Evolutionary conservation across 2,329 filamentous ascomycete species (phyloP).

Genomic region (Lanzia echinophila): DNA sequence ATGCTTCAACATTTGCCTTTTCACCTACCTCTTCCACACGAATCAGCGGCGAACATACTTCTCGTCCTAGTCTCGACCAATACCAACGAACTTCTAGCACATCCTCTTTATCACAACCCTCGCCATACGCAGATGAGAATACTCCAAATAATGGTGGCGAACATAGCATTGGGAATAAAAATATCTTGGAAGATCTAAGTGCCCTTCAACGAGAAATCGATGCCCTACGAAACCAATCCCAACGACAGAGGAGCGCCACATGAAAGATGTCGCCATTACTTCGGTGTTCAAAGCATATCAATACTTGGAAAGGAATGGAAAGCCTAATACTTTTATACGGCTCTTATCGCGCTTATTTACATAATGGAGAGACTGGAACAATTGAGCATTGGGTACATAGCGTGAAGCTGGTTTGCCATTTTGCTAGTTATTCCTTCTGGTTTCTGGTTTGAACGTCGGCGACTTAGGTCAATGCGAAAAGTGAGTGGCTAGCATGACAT

Average conservation of each 20-base stretch:
- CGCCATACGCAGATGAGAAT: slow-evolving; percentile 22
- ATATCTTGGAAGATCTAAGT: slow-evolving; percentile 67
- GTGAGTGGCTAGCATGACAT: no score
- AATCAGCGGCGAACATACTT: slow-evolving; percentile 21
- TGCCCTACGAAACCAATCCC: slow-evolving; percentile 45
- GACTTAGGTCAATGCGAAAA: no score
- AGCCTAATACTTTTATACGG: no score
- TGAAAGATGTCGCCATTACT: not conserved
- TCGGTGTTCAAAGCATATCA: not conserved
- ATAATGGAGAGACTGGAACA: no score
- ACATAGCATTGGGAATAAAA: slow-evolving; percentile 36
- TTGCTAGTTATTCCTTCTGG: no score
- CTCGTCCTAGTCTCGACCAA: slow-evolving; percentile 21
- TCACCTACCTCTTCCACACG: slow-evolving; percentile 17
- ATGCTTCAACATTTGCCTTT: slow-evolving; percentile 11
- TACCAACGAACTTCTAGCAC: slow-evolving; percentile 18
- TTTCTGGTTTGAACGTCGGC: no score
- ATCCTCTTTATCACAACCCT: slow-evolving; percentile 17
- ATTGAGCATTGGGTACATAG: no score
- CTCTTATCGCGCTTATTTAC: no score
- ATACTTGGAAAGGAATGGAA: not conserved
- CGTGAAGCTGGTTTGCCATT: no score
- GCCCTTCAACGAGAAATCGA: slow-evolving; percentile 72
- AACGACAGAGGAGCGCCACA: slow-evolving; percentile 8
- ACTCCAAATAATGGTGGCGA: not conserved